phyloP scores from a whole-genome alignment of 139 green algal genomes.

The Ettlia oleoabundans region DNA sequence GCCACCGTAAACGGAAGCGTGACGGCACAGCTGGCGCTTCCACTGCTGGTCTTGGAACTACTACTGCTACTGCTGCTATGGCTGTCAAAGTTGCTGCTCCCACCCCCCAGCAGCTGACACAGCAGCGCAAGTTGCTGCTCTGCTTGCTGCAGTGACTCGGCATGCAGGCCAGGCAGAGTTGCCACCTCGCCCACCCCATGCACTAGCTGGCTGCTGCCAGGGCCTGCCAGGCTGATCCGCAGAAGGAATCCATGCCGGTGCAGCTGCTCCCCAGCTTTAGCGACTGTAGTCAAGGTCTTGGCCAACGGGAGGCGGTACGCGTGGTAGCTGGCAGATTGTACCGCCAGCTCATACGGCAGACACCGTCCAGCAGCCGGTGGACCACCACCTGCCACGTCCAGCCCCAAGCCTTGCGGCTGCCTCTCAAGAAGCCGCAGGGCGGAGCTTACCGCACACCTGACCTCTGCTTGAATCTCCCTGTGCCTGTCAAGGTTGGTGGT shows the following conservation, averaged over 20 bases:
- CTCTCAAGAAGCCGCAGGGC: conserved; percentile 17
- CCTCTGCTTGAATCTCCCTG: conserved; percentile 62
- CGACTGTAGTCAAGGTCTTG: conserved; percentile 63
- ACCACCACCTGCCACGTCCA: not conserved
- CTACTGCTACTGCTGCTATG: conserved; percentile 24
- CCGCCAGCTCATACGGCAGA: not conserved
- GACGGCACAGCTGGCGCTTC: conserved; percentile 26
- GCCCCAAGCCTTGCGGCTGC: conserved; percentile 13
- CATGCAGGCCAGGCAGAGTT: conserved; percentile 89
- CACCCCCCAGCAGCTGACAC: conserved; percentile 42
- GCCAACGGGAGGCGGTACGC: conserved; percentile 69
- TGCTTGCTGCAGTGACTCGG: conserved; percentile 70
- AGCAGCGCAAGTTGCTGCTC: conserved; percentile 70
- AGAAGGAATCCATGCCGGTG: conserved; percentile 58
- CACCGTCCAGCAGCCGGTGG: not conserved
- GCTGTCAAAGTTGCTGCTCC: not conserved
- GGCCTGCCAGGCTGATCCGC: conserved; percentile 30
- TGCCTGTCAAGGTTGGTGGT: conserved; percentile 80
- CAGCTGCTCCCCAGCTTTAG: not conserved
- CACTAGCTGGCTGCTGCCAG: conserved; percentile 16
- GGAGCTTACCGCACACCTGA: conserved; percentile 40
- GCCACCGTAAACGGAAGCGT: conserved; percentile 45
- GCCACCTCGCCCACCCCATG: conserved; percentile 79
- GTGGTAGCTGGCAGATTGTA: conserved; percentile 21
- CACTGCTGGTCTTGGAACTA: conserved; percentile 55